Percentiles rank a stretch among this genome's conserved stretches.
Evolutionary conservation across 345 rosid species (phyloP).

Genomic region (Citropsis articulata): DNA sequence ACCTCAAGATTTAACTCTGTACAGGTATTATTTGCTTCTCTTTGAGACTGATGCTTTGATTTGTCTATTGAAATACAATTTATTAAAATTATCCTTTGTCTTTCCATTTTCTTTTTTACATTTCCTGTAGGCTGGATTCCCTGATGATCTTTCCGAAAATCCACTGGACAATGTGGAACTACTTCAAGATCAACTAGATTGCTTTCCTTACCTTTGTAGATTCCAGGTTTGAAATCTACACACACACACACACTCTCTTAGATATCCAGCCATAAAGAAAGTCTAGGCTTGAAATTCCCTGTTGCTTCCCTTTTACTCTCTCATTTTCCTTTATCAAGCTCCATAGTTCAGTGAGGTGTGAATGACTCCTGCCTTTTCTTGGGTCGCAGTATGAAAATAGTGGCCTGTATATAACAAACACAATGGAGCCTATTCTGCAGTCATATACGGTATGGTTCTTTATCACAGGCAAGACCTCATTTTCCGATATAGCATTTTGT

Average conservation of each 20-base stretch:
- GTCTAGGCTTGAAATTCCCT: slow-evolving; percentile 6
- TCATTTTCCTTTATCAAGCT: not conserved
- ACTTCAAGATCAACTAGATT: slow-evolving; percentile 97
- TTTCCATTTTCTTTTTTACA: slow-evolving; percentile 5
- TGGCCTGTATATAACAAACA: slow-evolving; percentile 74
- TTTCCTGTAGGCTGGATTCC: slow-evolving; percentile 61
- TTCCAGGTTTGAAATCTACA: slow-evolving; percentile 67
- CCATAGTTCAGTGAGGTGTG: not conserved
- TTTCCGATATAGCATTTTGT: slow-evolving; percentile 11
- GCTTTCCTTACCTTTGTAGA: slow-evolving; percentile 96
- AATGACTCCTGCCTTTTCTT: not conserved
- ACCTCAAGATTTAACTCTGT: slow-evolving; percentile 92
- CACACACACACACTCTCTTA: not conserved
- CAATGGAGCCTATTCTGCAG: slow-evolving; percentile 92
- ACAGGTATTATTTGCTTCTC: slow-evolving; percentile 54
- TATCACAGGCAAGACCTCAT: slow-evolving; percentile 1
- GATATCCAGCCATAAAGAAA: slow-evolving; percentile 3
- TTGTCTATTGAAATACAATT: not conserved
- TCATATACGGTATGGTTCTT: slow-evolving; percentile 72
- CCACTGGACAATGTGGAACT: slow-evolving; percentile 96
- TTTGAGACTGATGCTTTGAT: not conserved
- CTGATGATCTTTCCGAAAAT: slow-evolving; percentile 81
- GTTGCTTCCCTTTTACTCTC: not conserved
- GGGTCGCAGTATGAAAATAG: slow-evolving; percentile 83
- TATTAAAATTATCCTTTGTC: not conserved